Evolutionary conservation across 257 asterid genomes (phyloP).

Genomic region (Lithospermum erythrorhizon): DNA sequence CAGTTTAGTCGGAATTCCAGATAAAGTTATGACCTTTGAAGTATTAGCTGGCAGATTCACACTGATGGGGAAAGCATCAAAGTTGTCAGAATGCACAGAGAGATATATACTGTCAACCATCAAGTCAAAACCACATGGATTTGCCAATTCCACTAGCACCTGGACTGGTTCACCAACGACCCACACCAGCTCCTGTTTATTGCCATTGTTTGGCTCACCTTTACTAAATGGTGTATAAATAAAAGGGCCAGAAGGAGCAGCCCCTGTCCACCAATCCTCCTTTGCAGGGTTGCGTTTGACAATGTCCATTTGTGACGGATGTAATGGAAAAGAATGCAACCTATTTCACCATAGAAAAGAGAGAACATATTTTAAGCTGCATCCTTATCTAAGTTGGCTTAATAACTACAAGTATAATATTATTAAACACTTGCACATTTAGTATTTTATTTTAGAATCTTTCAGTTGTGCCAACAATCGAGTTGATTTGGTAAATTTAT

Average conservation of each 20-base stretch:
- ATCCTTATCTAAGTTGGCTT: neutral
- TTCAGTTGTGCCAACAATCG: no score
- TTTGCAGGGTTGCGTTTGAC: conserved; percentile 67
- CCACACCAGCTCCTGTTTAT: conserved; percentile 82
- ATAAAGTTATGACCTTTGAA: conserved; percentile 78
- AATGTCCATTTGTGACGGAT: conserved; percentile 82
- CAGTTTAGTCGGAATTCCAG: conserved; percentile 87
- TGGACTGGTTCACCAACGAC: conserved; percentile 95
- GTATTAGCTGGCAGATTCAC: conserved; percentile 86
- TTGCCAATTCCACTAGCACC: conserved; percentile 92
- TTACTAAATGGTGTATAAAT: conserved; percentile 98
- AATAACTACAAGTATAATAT: neutral
- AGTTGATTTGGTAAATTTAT: no score
- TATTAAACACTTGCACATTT: no score
- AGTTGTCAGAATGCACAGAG: conserved; percentile 75
- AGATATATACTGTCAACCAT: conserved; percentile 88
- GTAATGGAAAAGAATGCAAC: conserved; percentile 91
- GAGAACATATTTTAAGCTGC: neutral
- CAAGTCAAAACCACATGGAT: conserved; percentile 98
- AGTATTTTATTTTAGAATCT: no score
- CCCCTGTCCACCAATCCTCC: conserved; percentile 99
- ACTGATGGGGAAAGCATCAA: conserved; percentile 86
- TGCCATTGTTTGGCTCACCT: conserved; percentile 51
- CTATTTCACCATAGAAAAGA: conserved; percentile 26
- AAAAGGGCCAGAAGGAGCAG: conserved; percentile 98